Percentiles rank a stretch among this genome's conserved stretches.
These are phyloP conservation scores for Actinidia polygama DNA, from an alignment of 179 eudicot genomes.

Conservation along the genomic window DNA sequence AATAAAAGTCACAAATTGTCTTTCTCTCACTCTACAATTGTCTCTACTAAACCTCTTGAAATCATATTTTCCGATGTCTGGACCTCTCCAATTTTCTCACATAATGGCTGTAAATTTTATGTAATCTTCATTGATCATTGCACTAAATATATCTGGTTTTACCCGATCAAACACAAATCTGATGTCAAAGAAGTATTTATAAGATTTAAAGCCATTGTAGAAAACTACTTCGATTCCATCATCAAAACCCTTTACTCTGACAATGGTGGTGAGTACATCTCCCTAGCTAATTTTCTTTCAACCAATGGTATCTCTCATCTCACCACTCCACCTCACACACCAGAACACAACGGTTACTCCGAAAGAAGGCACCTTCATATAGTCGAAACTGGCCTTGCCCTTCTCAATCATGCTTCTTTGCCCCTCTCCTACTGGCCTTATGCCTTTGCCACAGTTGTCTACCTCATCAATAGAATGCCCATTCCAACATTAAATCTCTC, in stretches of 20 bases:
- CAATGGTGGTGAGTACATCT: too few relatives aligned
- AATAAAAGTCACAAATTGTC: too few relatives aligned
- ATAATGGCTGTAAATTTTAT: not conserved
- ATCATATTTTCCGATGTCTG: slow-evolving; percentile 1
- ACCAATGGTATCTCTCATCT: too few relatives aligned
- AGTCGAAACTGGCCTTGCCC: too few relatives aligned
- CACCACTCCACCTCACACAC: too few relatives aligned
- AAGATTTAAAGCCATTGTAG: too few relatives aligned
- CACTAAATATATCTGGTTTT: not conserved
- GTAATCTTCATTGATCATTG: slow-evolving; percentile 11
- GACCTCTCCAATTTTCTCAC: not conserved
- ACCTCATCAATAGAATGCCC: not conserved
- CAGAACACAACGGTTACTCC: not conserved
- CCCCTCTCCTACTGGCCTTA: not conserved
- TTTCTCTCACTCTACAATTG: too few relatives aligned
- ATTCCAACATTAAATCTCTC: not conserved
- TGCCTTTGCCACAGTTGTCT: not conserved
- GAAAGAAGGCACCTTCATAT: too few relatives aligned
- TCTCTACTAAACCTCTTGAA: too few relatives aligned
- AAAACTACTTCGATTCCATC: too few relatives aligned
- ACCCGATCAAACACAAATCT: not conserved
- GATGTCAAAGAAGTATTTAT: not conserved
- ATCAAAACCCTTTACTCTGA: too few relatives aligned
- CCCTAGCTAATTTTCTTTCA: too few relatives aligned
- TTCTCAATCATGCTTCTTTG: not conserved